Conservation (phyloP, 768 basidiomycete species). For the Rhodosporidiobolus odoratus region DNA sequence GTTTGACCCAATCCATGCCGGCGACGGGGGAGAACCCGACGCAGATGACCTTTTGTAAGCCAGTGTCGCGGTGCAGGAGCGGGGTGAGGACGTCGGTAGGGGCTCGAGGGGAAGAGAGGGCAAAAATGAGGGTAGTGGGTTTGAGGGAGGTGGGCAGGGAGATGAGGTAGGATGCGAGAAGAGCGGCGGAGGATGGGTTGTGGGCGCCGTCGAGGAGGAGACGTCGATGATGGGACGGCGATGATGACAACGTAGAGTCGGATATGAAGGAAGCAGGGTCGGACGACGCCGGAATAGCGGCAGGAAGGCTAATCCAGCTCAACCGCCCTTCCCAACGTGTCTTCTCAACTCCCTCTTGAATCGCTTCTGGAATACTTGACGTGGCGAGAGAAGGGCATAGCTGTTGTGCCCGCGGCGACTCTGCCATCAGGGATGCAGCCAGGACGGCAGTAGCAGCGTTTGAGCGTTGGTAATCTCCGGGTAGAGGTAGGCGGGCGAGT, state of each 20-base stretch:
- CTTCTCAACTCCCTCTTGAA: slow-evolving; percentile 58
- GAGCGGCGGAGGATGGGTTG: slow-evolving; percentile 69
- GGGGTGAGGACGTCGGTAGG: slow-evolving; percentile 28
- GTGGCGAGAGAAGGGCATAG: slow-evolving; percentile 42
- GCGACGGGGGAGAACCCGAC: slow-evolving; percentile 64
- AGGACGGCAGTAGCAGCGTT: slow-evolving; percentile 63
- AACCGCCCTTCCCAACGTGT: slow-evolving; percentile 79
- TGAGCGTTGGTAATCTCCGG: no score
- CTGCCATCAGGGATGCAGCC: slow-evolving; percentile 58
- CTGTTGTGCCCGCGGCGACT: slow-evolving; percentile 45
- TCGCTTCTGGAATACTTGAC: slow-evolving; percentile 49
- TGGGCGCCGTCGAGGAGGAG: slow-evolving; percentile 90
- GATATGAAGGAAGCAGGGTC: background rate
- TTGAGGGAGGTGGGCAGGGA: slow-evolving; percentile 46
- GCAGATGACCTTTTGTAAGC: slow-evolving; percentile 53
- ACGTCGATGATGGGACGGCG: slow-evolving; percentile 34
- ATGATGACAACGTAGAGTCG: background rate
- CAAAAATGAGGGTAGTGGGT: slow-evolving; percentile 64
- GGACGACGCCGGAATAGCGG: slow-evolving; percentile 43
- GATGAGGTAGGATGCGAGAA: slow-evolving; percentile 63
- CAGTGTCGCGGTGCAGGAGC: slow-evolving; percentile 22
- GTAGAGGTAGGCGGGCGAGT: no score
- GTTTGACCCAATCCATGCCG: slow-evolving; percentile 90
- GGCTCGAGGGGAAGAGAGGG: slow-evolving; percentile 68
- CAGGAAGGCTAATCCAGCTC: slow-evolving; percentile 52